Percentiles rank a stretch among this genome's conserved stretches.
Evolutionary conservation across 2,329 filamentous ascomycete species (phyloP).

Genomic region (Neopestalotiopsis rosae): DNA sequence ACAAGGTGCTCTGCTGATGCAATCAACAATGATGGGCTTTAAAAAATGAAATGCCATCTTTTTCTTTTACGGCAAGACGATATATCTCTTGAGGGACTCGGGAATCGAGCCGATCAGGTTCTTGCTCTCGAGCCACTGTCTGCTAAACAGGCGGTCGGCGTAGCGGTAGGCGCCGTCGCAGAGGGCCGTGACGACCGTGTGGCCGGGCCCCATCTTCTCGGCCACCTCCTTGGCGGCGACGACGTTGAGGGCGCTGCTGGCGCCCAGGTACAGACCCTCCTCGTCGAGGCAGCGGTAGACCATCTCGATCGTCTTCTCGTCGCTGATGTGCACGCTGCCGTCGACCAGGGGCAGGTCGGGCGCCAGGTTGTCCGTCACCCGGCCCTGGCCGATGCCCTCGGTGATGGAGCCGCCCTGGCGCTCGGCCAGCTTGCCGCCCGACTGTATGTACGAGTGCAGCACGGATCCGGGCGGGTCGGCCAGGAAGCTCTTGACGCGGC

Average conservation of each 20-base stretch:
- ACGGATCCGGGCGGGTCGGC: constrained; percentile 95
- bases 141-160: constrained; percentile 90
- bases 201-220: constrained; percentile 83
- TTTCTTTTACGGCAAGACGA: constrained; percentile 74
- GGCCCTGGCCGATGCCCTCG: constrained; percentile 95
- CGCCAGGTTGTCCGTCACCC: constrained; percentile 91
- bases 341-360: constrained; percentile 86
- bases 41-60: not conserved
- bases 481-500: constrained; percentile 83
- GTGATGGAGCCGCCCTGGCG: constrained; percentile 88
- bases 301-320: constrained; percentile 97
- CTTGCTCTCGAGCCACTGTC: constrained; percentile 89
- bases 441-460: constrained; percentile 88
- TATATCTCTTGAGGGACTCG: constrained; percentile 87
- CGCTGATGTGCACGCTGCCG: constrained; percentile 81
- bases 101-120: constrained; percentile 82
- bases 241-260: constrained; percentile 92
- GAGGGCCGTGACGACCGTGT: constrained; percentile 91
- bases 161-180: constrained; percentile 98
- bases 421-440: constrained; percentile 83
- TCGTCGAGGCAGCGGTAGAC: constrained; percentile 95
- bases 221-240: constrained; percentile 94
- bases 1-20: constrained; percentile 23
- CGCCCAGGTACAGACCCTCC: constrained; percentile 93
- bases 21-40: not conserved